Conservation (phyloP, 2,329 filamentous ascomycete genomes). For the Aspergillus amoenus region DNA sequence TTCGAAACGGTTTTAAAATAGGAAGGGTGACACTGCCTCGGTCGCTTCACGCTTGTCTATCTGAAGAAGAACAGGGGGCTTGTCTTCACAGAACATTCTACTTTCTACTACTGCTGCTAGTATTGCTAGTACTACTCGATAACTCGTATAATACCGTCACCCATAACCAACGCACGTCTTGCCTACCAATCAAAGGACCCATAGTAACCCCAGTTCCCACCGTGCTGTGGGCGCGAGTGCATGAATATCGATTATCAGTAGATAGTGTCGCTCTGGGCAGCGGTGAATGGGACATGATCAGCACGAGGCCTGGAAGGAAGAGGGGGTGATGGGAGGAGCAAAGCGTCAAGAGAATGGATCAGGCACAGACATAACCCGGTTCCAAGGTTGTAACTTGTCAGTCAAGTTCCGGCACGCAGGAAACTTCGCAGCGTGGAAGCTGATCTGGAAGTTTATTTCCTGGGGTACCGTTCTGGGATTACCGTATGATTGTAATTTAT, state of each 20-base stretch:
- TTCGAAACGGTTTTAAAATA: slow-evolving; percentile 8
- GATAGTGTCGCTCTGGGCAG: background rate
- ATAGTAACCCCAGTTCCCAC: background rate
- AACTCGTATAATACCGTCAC: no score
- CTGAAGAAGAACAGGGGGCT: background rate
- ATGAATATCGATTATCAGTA: background rate
- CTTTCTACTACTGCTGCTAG: background rate
- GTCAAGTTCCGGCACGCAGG: slow-evolving; percentile 7
- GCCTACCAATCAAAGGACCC: slow-evolving; percentile 12
- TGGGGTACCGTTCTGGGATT: background rate
- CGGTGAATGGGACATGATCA: background rate
- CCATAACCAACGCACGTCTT: slow-evolving; percentile 11
- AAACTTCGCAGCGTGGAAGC: slow-evolving; percentile 4
- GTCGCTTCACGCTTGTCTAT: background rate
- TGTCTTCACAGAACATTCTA: slow-evolving; percentile 13
- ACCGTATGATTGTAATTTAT: background rate
- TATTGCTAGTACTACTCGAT: no score
- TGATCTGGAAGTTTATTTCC: slow-evolving; percentile 5
- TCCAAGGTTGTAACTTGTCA: background rate
- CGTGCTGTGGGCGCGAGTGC: background rate
- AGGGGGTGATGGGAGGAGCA: background rate
- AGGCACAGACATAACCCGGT: background rate
- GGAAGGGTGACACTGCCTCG: background rate
- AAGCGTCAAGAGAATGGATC: background rate
- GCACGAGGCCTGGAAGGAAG: background rate